Evolutionary conservation across 257 asterid species (phyloP), one percentile per base, ranked within the genome.

Genomic region (Ballota nigra): DNA sequence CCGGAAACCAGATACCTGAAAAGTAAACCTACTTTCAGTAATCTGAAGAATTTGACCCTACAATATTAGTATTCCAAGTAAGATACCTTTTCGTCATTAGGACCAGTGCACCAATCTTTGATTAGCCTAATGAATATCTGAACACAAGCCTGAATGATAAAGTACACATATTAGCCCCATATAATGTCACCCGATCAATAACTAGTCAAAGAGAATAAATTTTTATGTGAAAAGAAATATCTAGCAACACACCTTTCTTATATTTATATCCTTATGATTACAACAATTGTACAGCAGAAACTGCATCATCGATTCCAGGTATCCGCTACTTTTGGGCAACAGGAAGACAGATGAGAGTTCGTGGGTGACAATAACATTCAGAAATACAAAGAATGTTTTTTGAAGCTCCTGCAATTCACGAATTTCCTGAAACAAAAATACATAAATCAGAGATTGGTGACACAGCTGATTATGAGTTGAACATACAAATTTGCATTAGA

Each of bases 401-500:
- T 95, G 98, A 68, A 95, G 97, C 66, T 95, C 99, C 75, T 86
- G 94, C 79, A 89, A 69, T 76, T 95, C 98, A 3, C 99, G 99
- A 56, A 87, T 83, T 88, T 95, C 99, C 99, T 95, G 86, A 40
- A 73, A 72, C 29, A 64, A 49, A 31, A 69, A 59, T 13, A 41
- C 70, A 71, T 45, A 51, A 63, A 5, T 18, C n/a, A 19, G 43
- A 66, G 75, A 67, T 53, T 58, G 63, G 71, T 13, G 41, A 33
- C 24, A 26, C 6, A 29, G 63, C 23, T 66, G 29, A 66, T 63
- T 47, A 57, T 55, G 68, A 75, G 43, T 18, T 28, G 47, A 23
- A 43, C 12, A 38, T 12, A 29, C 47, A 22, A 16, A 55, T 49
- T 69, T 53, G 33, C 41, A 56, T 74, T 40, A 23, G 65, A 78